These are phyloP conservation scores for Calonectria pteridis DNA, from an alignment of 2,329 filamentous ascomycete genomes.

Conservation along the genomic window DNA sequence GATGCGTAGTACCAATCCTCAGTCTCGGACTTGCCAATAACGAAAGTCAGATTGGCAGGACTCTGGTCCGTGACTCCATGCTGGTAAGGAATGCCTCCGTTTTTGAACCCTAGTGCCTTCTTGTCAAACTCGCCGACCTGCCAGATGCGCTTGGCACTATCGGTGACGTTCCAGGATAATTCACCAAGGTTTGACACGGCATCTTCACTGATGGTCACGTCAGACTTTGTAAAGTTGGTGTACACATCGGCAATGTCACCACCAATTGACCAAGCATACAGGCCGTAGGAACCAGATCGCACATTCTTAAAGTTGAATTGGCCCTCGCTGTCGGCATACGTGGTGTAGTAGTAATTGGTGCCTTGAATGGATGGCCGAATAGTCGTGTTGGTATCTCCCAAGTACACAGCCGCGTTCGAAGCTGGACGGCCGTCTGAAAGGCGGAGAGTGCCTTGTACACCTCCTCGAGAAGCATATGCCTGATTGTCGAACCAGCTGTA, in stretches of 20 bases:
- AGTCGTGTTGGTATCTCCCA: not conserved
- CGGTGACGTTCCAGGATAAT: not conserved
- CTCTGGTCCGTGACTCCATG: not conserved
- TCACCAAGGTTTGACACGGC: not conserved
- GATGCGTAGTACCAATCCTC: constrained; percentile 6
- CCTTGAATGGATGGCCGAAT: not conserved
- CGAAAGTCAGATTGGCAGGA: not conserved
- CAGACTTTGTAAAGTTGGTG: not conserved
- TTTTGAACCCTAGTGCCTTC: not conserved
- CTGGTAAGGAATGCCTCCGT: not conserved
- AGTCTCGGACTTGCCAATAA: not conserved
- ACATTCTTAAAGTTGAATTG: not conserved
- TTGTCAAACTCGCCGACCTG: not conserved
- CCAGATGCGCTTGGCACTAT: not conserved
- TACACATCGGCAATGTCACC: not conserved
- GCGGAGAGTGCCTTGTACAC: not conserved
- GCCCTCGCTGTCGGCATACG: not conserved
- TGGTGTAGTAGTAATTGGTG: not conserved
- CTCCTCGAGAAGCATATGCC: not conserved
- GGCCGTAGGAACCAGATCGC: not conserved
- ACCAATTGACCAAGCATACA: not conserved
- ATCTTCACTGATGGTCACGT: not conserved
- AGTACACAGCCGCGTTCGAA: not conserved
- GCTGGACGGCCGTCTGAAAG: not conserved
- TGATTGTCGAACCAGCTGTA: not conserved